Evolutionary conservation across 257 asterid genomes (phyloP).

Genomic region (Scutellaria galericulata): DNA sequence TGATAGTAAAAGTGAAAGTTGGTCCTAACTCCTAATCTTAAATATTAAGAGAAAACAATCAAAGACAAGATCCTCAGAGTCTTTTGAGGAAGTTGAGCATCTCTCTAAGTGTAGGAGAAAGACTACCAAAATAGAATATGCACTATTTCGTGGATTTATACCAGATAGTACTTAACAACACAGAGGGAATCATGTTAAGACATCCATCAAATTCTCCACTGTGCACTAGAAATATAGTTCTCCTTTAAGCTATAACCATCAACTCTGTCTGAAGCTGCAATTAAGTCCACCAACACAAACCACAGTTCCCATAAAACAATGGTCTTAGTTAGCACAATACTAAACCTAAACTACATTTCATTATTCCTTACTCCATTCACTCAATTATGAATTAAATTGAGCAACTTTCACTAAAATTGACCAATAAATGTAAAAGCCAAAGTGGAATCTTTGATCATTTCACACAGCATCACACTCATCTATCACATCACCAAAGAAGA

Average conservation of each 20-base stretch:
- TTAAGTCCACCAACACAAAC: constrained; percentile 1
- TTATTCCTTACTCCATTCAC: background rate
- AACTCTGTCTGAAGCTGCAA: constrained; percentile 3
- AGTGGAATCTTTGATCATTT: background rate
- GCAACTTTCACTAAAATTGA: constrained; percentile 10
- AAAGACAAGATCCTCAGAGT: background rate
- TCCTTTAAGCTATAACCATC: background rate
- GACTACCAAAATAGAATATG: background rate
- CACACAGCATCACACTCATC: constrained; percentile 10
- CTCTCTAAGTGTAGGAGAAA: background rate
- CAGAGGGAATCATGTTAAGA: constrained; percentile 20
- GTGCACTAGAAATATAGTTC: constrained; percentile 8
- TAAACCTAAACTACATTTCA: background rate
- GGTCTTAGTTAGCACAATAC: background rate
- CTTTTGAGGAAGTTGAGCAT: background rate
- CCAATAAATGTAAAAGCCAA: constrained; percentile 20
- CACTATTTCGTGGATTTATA: too few species aligned
- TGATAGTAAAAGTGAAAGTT: background rate
- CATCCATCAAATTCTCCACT: constrained; percentile 9
- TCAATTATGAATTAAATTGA: constrained; percentile 1
- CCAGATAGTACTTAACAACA: background rate
- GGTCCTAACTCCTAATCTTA: background rate
- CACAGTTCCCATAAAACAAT: background rate
- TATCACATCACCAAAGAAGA: background rate
- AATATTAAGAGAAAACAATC: too few species aligned